A percentile compares a stretch with the other conserved stretches of the same genome.
Conservation (phyloP, 108 stramenopile species). For the Cyclostephanos tholiformis region DNA sequence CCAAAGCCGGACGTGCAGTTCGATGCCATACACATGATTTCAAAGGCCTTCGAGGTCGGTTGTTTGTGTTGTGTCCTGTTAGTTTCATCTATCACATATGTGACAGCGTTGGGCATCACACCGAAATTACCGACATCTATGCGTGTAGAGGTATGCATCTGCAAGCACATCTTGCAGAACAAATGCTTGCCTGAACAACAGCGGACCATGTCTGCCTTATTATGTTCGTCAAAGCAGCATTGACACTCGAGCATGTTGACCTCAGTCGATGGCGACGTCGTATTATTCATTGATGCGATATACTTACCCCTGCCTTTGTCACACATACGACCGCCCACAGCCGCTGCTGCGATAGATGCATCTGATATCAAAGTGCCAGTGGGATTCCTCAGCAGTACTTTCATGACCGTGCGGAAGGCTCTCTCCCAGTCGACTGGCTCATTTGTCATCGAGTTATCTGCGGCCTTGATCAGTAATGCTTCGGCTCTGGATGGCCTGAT, state of each 20-base stretch:
- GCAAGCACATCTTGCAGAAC: constrained; percentile 78
- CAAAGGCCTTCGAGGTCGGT: constrained; percentile 32
- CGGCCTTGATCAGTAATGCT: constrained; percentile 14
- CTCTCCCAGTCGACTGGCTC: constrained; percentile 8
- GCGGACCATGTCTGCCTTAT: constrained; percentile 76
- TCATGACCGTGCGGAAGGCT: constrained; percentile 27
- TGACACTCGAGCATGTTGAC: constrained; percentile 60
- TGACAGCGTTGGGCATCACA: constrained; percentile 42
- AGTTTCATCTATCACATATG: not conserved
- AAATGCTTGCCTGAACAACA: constrained; percentile 79
- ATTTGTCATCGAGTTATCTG: not conserved
- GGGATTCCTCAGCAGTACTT: constrained; percentile 36
- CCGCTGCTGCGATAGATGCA: constrained; percentile 26
- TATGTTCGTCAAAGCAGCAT: constrained; percentile 75
- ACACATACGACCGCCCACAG: constrained; percentile 23
- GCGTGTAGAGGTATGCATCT: constrained; percentile 64
- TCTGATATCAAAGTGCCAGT: constrained; percentile 20
- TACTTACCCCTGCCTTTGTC: not conserved
- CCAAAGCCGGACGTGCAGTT: constrained; percentile 75
- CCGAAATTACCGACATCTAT: constrained; percentile 60
- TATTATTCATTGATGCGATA: no score
- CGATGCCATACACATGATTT: constrained; percentile 74
- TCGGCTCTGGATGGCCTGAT: constrained; percentile 21
- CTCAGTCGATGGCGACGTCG: constrained; percentile 6
- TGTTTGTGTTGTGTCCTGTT: not conserved